Evolutionary conservation across 208 protist species (phyloP).

Genomic region (Trypanosoma mega): DNA sequence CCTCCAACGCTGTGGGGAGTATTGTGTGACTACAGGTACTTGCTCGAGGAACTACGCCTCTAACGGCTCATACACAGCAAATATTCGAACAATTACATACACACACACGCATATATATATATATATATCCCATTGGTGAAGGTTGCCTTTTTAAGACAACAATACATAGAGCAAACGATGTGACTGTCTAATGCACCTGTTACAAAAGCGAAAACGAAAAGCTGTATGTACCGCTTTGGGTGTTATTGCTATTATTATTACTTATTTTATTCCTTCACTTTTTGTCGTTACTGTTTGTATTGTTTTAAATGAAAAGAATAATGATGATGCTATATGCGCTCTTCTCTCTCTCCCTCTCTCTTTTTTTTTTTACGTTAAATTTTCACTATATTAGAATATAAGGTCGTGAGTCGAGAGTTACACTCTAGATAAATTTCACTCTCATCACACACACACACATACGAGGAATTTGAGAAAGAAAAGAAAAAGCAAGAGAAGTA

Average conservation of each 20-base stretch:
- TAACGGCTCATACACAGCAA: not conserved
- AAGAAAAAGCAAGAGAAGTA: too few relatives aligned
- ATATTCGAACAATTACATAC: not conserved
- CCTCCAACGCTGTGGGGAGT: slow-evolving; percentile 22
- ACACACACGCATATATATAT: not conserved
- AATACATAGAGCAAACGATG: too few relatives aligned
- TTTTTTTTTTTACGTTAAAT: slow-evolving; percentile 4
- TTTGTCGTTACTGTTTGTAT: not conserved
- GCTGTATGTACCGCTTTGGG: too few relatives aligned
- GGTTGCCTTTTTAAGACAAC: not conserved
- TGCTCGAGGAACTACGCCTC: slow-evolving; percentile 43
- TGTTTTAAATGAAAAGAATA: not conserved
- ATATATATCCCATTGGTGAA: not conserved
- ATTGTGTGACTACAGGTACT: slow-evolving; percentile 56
- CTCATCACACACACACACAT: too few relatives aligned
- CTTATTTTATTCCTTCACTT: slow-evolving; percentile 14
- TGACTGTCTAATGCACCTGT: too few relatives aligned
- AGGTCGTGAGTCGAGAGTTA: too few relatives aligned
- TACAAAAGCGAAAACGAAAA: too few relatives aligned
- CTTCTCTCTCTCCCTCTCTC: slow-evolving; percentile 10
- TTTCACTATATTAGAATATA: slow-evolving; percentile 13
- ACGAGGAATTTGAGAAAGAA: too few relatives aligned
- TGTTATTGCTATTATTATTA: slow-evolving; percentile 5
- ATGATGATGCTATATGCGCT: too few relatives aligned
- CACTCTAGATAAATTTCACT: too few relatives aligned